phyloP scores from a whole-genome alignment of 345 rosid genomes.

The Schrenkiella parvula region DNA sequence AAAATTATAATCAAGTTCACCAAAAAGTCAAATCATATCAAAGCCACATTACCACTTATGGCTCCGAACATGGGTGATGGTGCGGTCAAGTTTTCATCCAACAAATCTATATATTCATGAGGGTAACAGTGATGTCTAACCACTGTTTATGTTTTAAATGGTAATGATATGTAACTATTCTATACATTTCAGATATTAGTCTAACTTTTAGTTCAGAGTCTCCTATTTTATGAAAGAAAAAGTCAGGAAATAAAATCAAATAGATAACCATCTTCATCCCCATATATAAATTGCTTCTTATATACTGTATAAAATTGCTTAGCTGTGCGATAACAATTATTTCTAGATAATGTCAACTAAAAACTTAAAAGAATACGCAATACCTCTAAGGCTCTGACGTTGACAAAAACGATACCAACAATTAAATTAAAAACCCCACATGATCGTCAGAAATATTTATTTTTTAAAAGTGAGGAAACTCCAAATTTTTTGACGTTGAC shows the following conservation, averaged over 20 bases:
- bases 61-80: too few species aligned
- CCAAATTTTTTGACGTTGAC: neutral
- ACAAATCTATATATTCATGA: neutral
- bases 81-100: too few species aligned
- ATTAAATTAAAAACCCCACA: slow-evolving; percentile 7
- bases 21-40: too few species aligned
- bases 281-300: neutral
- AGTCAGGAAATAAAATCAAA: neutral
- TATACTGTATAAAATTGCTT: neutral
- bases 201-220: neutral
- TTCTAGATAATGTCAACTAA: slow-evolving; percentile 1
- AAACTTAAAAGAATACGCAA: neutral
- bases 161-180: neutral
- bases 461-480: neutral
- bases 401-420: neutral
- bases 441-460: neutral
- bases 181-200: neutral
- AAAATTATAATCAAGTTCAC: too few species aligned
- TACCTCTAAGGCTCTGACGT: neutral
- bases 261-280: neutral
- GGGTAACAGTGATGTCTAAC: neutral
- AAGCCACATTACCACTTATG: too few species aligned
- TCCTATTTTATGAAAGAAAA: neutral
- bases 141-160: neutral
- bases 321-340: neutral